Evolutionary conservation across 1,139 yeast species (phyloP).

Genomic region (Yamadazyma pseudoaaseri): DNA sequence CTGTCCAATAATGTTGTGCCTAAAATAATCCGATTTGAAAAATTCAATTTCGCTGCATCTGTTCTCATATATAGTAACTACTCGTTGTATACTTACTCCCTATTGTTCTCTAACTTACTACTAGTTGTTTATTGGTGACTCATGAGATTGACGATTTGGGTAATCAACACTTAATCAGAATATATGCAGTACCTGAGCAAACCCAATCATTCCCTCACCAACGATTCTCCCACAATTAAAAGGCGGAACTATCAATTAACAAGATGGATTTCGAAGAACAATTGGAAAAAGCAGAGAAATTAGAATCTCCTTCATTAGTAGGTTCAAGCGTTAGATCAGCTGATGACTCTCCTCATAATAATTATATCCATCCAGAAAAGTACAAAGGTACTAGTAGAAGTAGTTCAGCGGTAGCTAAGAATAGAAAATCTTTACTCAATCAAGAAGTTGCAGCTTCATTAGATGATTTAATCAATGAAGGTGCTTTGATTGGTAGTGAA

Average conservation of each 20-base stretch:
- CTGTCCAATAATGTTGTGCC: no score
- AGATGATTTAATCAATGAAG: conserved; percentile 58
- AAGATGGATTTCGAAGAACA: conserved; percentile 58
- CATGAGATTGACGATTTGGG: no score
- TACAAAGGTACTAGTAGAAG: conserved; percentile 18
- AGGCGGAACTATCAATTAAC: background rate
- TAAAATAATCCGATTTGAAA: no score
- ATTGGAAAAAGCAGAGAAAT: conserved; percentile 50
- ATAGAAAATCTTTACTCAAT: conserved; percentile 11
- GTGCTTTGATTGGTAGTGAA: conserved; percentile 59
- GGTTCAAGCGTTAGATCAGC: conserved; percentile 56
- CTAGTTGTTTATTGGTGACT: no score
- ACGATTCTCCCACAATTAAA: background rate
- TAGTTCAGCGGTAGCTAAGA: conserved; percentile 7
- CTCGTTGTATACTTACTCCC: no score
- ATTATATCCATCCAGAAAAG: conserved; percentile 50
- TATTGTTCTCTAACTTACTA: no score
- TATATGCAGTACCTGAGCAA: conserved; percentile 1
- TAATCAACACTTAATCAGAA: no score
- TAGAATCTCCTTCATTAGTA: conserved; percentile 53
- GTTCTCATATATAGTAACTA: no score
- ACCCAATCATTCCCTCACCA: background rate
- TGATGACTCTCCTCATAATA: conserved; percentile 47
- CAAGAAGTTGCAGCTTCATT: conserved; percentile 43
- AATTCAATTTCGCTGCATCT: no score